Percentiles rank a stretch among this genome's conserved stretches.
phyloP scores from a whole-genome alignment of 345 rosid species.

The Euphorbia tirucalli region DNA sequence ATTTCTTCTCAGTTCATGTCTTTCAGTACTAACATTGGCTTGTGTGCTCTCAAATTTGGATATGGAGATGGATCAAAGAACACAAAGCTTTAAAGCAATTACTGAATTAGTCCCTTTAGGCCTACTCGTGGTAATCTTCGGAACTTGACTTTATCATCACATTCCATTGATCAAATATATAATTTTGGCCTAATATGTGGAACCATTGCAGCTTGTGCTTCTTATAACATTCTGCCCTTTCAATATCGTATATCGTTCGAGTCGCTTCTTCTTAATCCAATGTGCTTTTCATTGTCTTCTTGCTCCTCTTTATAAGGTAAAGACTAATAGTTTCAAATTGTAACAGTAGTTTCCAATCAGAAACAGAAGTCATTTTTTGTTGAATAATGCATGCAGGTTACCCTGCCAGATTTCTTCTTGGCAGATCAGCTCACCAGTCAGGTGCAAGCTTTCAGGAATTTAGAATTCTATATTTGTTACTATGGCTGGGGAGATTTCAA shows the following conservation, averaged over 20 bases:
- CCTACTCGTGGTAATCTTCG: slow-evolving; percentile 49
- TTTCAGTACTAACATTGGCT: slow-evolving; percentile 52
- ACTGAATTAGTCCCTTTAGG: slow-evolving; percentile 68
- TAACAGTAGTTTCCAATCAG: background rate
- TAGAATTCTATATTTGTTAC: slow-evolving; percentile 59
- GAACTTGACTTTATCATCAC: background rate
- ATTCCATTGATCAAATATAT: background rate
- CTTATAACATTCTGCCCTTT: slow-evolving; percentile 53
- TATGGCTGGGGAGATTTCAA: slow-evolving; percentile 62
- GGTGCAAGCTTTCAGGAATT: slow-evolving; percentile 60
- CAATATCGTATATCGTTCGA: slow-evolving; percentile 59
- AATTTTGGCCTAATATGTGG: background rate
- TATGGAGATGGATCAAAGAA: slow-evolving; percentile 79
- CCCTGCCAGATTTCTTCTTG: slow-evolving; percentile 80
- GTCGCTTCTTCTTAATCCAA: slow-evolving; percentile 52
- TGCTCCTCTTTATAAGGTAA: slow-evolving; percentile 78
- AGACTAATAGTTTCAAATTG: background rate
- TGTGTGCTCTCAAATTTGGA: slow-evolving; percentile 64
- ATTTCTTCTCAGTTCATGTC: slow-evolving; percentile 46
- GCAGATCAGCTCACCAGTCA: slow-evolving; percentile 82
- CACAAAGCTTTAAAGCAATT: slow-evolving; percentile 48
- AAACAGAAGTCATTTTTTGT: background rate
- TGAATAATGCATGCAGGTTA: slow-evolving; percentile 42
- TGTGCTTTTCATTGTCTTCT: slow-evolving; percentile 47
- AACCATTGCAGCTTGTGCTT: slow-evolving; percentile 41